Evolutionary conservation across 495 filamentous ascomycete genomes (phyloP), one percentile per base, ranked within the genome.

Genomic region (Astrocystis sublimbata): DNA sequence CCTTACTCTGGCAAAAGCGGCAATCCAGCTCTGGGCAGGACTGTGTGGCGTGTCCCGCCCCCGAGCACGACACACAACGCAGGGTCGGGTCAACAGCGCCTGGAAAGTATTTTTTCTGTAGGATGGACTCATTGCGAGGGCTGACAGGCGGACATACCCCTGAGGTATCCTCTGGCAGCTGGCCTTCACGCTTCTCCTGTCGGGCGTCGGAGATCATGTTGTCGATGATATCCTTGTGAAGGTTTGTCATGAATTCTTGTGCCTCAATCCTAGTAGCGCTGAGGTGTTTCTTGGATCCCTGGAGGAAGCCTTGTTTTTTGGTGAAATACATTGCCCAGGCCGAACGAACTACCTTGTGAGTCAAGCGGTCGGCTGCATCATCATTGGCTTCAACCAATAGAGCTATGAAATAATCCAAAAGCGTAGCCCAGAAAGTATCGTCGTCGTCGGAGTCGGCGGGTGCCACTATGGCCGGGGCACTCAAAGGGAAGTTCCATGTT

Each of bases 11-110:
- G 55, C 78, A 81, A 35, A 75, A 77, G 5, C 70, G 66, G 53
- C 77, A 79, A 1, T 36, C 31, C 17, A 62, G 56, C 19, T 65
- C 59, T 9, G 76, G 74, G 50, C 78, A 81, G 13, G 65, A 52
- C 38, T 35, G 35, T 17, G 64, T 50, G 19, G 23, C 58, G 63
- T 82, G 79, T 6, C 71, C 73, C 21, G 62, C 36, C 7, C 67
- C 71, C 15, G 74, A 72, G 62, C 79, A 81, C 52, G 61, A 61
- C 38, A 78, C 47, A 58, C 79, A 81, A 53, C 73, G 54, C 30
- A 33, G 72, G 1, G 67, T 51, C 10, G 69, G 66, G 43, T 71
- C 60, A 2, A 66, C 49, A 6, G 66, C 66, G 3, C 74, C 69
- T 5, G 77, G 74, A 46, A 79, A 81, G 63, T 81, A 81, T 47